Evolutionary conservation across 2,329 filamentous ascomycete genomes (phyloP), one percentile per base, ranked within the genome.

Genomic region (Pseudogymnoascus sp.): DNA sequence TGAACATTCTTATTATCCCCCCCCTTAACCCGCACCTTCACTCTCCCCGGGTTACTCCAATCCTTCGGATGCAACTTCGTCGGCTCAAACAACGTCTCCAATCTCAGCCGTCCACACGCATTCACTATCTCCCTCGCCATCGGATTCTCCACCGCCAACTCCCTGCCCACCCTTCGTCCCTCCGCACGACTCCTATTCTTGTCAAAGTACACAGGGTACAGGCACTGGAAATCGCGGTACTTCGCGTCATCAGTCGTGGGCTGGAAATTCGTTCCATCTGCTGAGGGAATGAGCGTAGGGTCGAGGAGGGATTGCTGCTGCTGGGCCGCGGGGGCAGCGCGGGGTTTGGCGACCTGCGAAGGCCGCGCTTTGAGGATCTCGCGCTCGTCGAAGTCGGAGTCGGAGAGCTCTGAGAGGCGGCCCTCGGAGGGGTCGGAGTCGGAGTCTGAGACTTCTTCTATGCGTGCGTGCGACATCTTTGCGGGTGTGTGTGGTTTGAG

Each of bases 121-220:
- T 90, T 88, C 50, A 92, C 88, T 73, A 99, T 92, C 71, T 94
- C 91, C 71, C 90, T 84, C 6, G 94, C 94, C 44, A 99, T 82
- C 28, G 94, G 94, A 77, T 93, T 95, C 63, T 80, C 74, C 4
- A 97, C 90, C 0, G 92, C 93, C 5, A 91, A 82, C 60, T 84
- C 78, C 61, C 81, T 77, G 60, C 85, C 78, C 7, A 97, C 92
- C 69, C 92, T 88, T 14, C 94, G 85, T 38, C 94, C 94, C 71
- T 95, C 83, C 64, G 87, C 85, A 63, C 92, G 86, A 44, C 85
- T 84, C 60, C 90, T 85, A 23, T 80, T 79, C 67, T 82, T 83
- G 80, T 97, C 93, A 72, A 99, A 99, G 82, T 99, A 99, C 65
- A 97, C 79, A 0, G 94, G 93, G 78, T 99, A 99, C 25, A 99